Conservation (phyloP, 2,329 filamentous ascomycete genomes). For the Beauveria scarabaeidicola region DNA sequence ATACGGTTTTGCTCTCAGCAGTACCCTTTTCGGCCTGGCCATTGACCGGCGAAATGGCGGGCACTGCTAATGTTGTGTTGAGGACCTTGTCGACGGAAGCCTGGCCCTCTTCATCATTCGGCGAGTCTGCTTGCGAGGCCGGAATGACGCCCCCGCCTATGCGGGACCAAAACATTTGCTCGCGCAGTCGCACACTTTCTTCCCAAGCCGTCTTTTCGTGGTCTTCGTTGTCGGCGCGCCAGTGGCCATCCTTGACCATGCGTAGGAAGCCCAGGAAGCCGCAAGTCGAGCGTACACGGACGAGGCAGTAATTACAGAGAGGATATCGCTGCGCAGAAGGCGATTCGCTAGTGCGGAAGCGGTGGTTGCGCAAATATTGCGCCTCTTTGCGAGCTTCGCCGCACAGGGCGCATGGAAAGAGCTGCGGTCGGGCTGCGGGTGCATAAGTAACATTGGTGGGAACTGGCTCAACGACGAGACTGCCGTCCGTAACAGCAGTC, state of each 20-base stretch:
- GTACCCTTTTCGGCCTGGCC: background rate
- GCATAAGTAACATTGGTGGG: conserved; percentile 48
- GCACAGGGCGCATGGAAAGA: conserved; percentile 74
- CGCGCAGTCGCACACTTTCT: conserved; percentile 78
- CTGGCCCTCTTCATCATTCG: background rate
- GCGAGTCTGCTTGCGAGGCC: conserved; percentile 25
- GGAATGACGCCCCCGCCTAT: conserved; percentile 88
- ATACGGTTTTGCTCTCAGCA: background rate
- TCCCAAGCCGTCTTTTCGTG: conserved; percentile 89
- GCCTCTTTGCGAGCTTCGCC: conserved; percentile 70
- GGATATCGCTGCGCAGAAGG: conserved; percentile 84
- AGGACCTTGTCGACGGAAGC: background rate
- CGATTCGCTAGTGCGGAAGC: conserved; percentile 81
- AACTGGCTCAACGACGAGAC: conserved; percentile 82
- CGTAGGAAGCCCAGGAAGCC: conserved; percentile 88
- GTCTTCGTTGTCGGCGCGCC: conserved; percentile 73
- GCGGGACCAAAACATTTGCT: conserved; percentile 95
- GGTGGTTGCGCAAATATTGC: conserved; percentile 67
- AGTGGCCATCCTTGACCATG: conserved; percentile 87
- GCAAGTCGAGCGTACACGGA: conserved; percentile 75
- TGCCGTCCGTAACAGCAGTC: conserved; percentile 74
- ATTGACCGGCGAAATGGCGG: background rate
- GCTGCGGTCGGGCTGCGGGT: conserved; percentile 42
- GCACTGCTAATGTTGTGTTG: background rate
- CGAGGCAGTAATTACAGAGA: conserved; percentile 80